phyloP scores from a whole-genome alignment of 2,329 filamentous ascomycete genomes.

The Hymenoscyphus linearis region DNA sequence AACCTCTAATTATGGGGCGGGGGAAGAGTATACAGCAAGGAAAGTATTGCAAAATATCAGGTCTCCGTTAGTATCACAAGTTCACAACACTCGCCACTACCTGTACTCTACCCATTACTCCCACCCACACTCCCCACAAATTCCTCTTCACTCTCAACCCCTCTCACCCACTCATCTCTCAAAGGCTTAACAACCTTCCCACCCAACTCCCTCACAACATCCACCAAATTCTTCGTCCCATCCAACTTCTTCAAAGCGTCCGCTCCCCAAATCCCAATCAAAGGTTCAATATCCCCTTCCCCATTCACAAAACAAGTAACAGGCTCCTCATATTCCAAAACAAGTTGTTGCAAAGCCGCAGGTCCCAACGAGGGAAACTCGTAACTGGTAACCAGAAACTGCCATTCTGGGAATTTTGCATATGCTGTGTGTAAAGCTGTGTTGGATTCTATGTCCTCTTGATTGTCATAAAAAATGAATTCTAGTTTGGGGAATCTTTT shows the following conservation, averaged over 20 bases:
- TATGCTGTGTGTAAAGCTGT: not conserved
- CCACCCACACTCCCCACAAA: constrained; percentile 30
- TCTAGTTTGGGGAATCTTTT: not conserved
- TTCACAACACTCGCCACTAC: too few species aligned
- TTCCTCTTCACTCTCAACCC: constrained; percentile 36
- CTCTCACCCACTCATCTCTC: constrained; percentile 39
- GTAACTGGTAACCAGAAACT: constrained; percentile 15
- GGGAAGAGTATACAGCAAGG: too few species aligned
- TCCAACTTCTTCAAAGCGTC: constrained; percentile 24
- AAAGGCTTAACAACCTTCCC: constrained; percentile 22
- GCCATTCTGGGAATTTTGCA: not conserved
- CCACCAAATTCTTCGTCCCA: constrained; percentile 8
- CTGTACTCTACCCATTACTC: not conserved
- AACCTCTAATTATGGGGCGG: too few species aligned
- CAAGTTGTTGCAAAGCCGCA: constrained; percentile 27
- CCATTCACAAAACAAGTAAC: constrained; percentile 34
- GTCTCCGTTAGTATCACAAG: too few species aligned
- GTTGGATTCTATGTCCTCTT: not conserved
- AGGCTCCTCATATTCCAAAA: constrained; percentile 20
- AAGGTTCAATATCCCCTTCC: constrained; percentile 31
- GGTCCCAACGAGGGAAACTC: constrained; percentile 33
- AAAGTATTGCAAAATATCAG: too few species aligned
- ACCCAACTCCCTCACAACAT: constrained; percentile 17
- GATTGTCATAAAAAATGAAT: not conserved
- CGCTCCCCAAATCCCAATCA: constrained; percentile 35